Conservation (phyloP, 1,284 basidiomycete species). For the Moniliella sp. region DNA sequence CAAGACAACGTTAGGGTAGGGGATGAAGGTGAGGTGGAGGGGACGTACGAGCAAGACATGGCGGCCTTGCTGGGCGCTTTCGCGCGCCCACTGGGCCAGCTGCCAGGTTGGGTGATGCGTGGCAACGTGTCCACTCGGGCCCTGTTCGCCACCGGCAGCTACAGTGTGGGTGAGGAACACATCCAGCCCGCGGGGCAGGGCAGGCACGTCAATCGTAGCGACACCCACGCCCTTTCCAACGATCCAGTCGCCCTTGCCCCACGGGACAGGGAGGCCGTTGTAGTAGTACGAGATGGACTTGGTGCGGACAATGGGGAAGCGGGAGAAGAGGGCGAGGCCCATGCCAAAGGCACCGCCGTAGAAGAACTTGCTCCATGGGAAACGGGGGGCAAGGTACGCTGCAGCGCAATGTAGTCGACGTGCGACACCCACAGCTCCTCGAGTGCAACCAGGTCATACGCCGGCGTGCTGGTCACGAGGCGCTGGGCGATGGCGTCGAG, state of each 20-base stretch:
- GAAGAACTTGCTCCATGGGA: constrained; percentile 72
- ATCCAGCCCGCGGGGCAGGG: neutral
- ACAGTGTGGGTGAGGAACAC: constrained; percentile 7
- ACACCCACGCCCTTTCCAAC: constrained; percentile 83
- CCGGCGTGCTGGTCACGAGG: constrained; percentile 4
- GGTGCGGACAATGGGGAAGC: constrained; percentile 55
- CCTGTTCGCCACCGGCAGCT: constrained; percentile 41
- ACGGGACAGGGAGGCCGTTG: constrained; percentile 70
- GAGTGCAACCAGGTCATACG: constrained; percentile 66
- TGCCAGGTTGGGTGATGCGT: constrained; percentile 88
- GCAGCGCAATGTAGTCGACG: constrained; percentile 59
- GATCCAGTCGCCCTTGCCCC: constrained; percentile 79
- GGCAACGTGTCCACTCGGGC: constrained; percentile 71
- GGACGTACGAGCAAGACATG: constrained; percentile 72
- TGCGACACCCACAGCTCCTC: constrained; percentile 81
- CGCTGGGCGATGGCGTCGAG: constrained; percentile 16
- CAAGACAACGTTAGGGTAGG: no score
- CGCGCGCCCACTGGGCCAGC: constrained; percentile 55
- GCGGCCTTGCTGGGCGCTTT: constrained; percentile 59
- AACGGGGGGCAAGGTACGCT: constrained; percentile 42
- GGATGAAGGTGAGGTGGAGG: no score
- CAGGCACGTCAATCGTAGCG: constrained; percentile 42
- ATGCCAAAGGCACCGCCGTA: constrained; percentile 84
- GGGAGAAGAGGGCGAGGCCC: constrained; percentile 72
- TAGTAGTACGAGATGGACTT: constrained; percentile 66